These are phyloP conservation scores for Pythium brachiatum DNA, from an alignment of 352 stramenopile genomes.

Conservation along the genomic window DNA sequence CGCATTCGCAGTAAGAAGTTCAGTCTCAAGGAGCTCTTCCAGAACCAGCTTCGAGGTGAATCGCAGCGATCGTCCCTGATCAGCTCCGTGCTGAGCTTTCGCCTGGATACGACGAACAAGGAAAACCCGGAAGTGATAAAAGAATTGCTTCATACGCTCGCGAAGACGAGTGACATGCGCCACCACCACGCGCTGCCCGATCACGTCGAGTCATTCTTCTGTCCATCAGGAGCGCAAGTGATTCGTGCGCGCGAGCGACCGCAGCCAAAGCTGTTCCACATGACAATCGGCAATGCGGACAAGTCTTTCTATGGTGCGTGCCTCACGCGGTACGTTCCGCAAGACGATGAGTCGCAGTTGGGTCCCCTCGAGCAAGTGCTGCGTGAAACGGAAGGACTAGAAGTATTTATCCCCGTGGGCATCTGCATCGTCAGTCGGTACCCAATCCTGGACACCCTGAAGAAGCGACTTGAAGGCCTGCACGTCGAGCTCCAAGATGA, in stretches of 20 bases:
- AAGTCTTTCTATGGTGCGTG: slow-evolving; percentile 81
- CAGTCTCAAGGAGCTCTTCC: slow-evolving; percentile 58
- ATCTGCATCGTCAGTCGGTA: slow-evolving; percentile 83
- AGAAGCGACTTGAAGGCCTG: slow-evolving; percentile 60
- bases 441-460: slow-evolving; percentile 78
- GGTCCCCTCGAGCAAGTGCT: slow-evolving; percentile 74
- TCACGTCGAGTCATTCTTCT: slow-evolving; percentile 83
- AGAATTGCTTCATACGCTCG: slow-evolving; percentile 69
- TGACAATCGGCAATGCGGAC: slow-evolving; percentile 81
- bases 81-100: slow-evolving; percentile 71
- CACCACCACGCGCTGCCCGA: slow-evolving; percentile 81
- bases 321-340: slow-evolving; percentile 74
- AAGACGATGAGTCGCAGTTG: slow-evolving; percentile 64
- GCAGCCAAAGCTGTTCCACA: slow-evolving; percentile 70
- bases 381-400: slow-evolving; percentile 75
- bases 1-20: slow-evolving; percentile 73
- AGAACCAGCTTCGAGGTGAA: slow-evolving; percentile 58
- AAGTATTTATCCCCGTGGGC: slow-evolving; percentile 72
- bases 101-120: slow-evolving; percentile 58
- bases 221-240: slow-evolving; percentile 52
- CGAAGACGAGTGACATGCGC: slow-evolving; percentile 57
- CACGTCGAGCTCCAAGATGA: slow-evolving; percentile 60
- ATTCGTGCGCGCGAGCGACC: slow-evolving; percentile 57
- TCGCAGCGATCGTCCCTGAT: slow-evolving; percentile 61
- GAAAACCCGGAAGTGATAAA: slow-evolving; percentile 57